Evolutionary conservation across 2,329 filamentous ascomycete species (phyloP).

Genomic region (Calonectria leucothoes): DNA sequence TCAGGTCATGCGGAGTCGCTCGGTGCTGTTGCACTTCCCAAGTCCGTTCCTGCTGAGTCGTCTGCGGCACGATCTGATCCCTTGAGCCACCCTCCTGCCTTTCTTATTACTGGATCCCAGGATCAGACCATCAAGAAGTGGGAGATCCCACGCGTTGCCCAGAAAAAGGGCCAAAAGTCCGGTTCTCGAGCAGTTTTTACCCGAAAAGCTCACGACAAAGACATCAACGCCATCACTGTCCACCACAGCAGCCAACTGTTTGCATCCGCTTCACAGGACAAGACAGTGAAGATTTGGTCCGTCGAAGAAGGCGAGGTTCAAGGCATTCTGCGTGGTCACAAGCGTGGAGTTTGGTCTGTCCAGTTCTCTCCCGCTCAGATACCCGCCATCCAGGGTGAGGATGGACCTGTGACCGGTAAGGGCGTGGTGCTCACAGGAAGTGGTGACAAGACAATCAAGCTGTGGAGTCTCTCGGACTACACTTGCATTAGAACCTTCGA

Average conservation of each 20-base stretch:
- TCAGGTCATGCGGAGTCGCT: slow-evolving; percentile 95
- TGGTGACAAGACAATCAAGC: slow-evolving; percentile 94
- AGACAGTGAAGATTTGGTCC: slow-evolving; percentile 97
- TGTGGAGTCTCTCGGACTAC: slow-evolving; percentile 95
- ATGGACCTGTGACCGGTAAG: slow-evolving; percentile 78
- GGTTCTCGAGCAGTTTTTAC: slow-evolving; percentile 81
- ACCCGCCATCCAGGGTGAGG: slow-evolving; percentile 78
- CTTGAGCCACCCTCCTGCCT: slow-evolving; percentile 82
- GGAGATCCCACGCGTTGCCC: slow-evolving; percentile 75
- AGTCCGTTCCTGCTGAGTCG: slow-evolving; percentile 72
- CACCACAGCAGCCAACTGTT: slow-evolving; percentile 82
- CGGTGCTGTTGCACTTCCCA: slow-evolving; percentile 87
- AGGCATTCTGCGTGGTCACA: slow-evolving; percentile 91
- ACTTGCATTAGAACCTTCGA: slow-evolving; percentile 94
- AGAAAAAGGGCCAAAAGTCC: slow-evolving; percentile 58
- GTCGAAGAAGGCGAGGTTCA: slow-evolving; percentile 89
- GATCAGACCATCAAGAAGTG: slow-evolving; percentile 96
- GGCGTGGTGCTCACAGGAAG: slow-evolving; percentile 90
- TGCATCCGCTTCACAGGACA: slow-evolving; percentile 95
- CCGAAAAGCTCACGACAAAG: slow-evolving; percentile 96
- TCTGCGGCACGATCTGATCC: slow-evolving; percentile 80
- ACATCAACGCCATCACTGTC: slow-evolving; percentile 94
- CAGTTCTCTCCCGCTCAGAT: slow-evolving; percentile 86
- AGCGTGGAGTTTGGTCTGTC: slow-evolving; percentile 95
- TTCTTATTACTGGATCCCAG: slow-evolving; percentile 91